Conservation (phyloP, 768 basidiomycete genomes). For the Suillus subalutaceus region DNA sequence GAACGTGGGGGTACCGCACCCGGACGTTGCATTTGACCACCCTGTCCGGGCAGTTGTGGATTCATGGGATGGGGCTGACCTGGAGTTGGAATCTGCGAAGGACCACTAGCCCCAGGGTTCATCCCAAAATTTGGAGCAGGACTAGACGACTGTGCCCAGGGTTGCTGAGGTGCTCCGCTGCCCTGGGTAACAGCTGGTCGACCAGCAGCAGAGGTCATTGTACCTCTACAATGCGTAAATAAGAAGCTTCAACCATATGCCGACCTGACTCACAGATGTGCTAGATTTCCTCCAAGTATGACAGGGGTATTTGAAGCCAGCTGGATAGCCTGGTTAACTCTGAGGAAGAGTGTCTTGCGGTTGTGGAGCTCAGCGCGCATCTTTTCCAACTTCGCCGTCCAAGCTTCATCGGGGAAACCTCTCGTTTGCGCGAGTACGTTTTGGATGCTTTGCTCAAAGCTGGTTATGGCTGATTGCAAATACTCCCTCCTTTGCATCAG, state of each 20-base stretch:
- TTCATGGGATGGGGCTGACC: slow-evolving; percentile 22
- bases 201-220: slow-evolving; percentile 18
- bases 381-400: slow-evolving; percentile 21
- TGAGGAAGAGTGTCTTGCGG: slow-evolving; percentile 44
- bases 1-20: slow-evolving; percentile 41
- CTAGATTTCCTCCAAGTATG: slow-evolving; percentile 25
- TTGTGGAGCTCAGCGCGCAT: slow-evolving; percentile 24
- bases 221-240: slow-evolving; percentile 23
- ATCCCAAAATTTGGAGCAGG: slow-evolving; percentile 22
- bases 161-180: slow-evolving; percentile 14
- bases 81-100: slow-evolving; percentile 23
- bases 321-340: slow-evolving; percentile 37
- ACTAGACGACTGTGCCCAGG: slow-evolving; percentile 5
- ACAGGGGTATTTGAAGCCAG: slow-evolving; percentile 19
- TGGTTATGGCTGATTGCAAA: slow-evolving; percentile 18
- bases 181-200: slow-evolving; percentile 28
- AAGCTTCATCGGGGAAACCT: slow-evolving; percentile 20
- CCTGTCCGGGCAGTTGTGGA: slow-evolving; percentile 36
- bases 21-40: slow-evolving; percentile 32
- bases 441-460: slow-evolving; percentile 5
- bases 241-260: not conserved
- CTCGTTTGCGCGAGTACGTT: slow-evolving; percentile 14
- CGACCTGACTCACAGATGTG: slow-evolving; percentile 37
- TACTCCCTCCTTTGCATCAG: slow-evolving; percentile 25
- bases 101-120: slow-evolving; percentile 17